Conservation (phyloP, 1,284 basidiomycete species). For the Boletus smithii region DNA sequence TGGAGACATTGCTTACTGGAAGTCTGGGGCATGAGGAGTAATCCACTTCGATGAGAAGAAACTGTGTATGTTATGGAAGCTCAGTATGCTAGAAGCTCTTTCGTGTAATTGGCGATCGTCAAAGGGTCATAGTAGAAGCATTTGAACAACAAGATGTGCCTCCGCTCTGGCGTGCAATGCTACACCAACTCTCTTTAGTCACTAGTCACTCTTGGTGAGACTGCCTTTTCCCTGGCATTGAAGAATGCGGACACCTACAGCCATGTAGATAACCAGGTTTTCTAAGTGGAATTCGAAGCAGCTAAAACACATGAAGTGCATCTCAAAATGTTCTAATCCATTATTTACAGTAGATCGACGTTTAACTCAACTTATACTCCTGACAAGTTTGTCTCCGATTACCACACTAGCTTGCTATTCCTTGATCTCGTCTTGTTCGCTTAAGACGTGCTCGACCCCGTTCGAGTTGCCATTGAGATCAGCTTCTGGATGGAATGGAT, state of each 20-base stretch:
- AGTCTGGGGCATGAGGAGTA: constrained; percentile 52
- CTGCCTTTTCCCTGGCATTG: neutral
- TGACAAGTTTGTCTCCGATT: too few relatives aligned
- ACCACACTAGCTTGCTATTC: constrained; percentile 1
- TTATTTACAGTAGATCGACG: neutral
- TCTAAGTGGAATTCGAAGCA: neutral
- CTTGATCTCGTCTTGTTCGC: constrained; percentile 17
- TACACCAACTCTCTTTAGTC: too few relatives aligned
- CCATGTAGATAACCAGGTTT: too few relatives aligned
- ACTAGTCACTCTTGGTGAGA: too few relatives aligned
- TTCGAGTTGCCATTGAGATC: constrained; percentile 19
- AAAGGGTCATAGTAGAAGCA: neutral
- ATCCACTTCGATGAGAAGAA: neutral
- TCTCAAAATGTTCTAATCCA: neutral
- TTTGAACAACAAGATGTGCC: neutral
- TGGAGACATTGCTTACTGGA: constrained; percentile 85
- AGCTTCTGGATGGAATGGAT: constrained; percentile 35
- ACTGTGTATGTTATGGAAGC: constrained; percentile 14
- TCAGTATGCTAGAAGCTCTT: constrained; percentile 18
- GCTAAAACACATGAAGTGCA: neutral
- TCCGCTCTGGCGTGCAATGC: too few relatives aligned
- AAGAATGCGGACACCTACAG: neutral
- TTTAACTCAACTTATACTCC: too few relatives aligned
- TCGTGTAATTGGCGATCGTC: constrained; percentile 12
- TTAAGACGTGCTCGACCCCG: constrained; percentile 15